These are phyloP conservation scores for Paratinospora sagittata DNA, from an alignment of 164 flowering plant species.

Conservation along the genomic window DNA sequence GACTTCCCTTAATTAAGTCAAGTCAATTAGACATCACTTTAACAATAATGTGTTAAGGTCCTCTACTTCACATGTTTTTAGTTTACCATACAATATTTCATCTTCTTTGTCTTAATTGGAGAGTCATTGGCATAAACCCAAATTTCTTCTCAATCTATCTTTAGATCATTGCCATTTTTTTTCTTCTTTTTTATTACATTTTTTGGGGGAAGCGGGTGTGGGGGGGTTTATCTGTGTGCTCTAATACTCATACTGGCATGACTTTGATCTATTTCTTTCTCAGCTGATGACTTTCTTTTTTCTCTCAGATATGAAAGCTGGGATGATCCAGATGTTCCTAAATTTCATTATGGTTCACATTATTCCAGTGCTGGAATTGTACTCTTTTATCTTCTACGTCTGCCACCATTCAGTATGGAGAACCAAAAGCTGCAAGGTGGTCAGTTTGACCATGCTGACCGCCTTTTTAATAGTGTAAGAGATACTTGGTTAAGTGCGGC, in stretches of 20 bases:
- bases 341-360: slow-evolving; percentile 98
- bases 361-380: slow-evolving; percentile 99
- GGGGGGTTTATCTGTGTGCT: background rate
- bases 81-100: background rate
- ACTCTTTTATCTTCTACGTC: slow-evolving; percentile 87
- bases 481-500: slow-evolving; percentile 98
- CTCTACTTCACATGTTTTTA: background rate
- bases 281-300: background rate
- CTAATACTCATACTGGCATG: background rate
- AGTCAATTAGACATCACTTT: background rate
- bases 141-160: background rate
- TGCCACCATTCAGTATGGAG: slow-evolving; percentile 93
- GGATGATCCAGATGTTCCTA: slow-evolving; percentile 99
- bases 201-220: background rate
- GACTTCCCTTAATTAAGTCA: background rate
- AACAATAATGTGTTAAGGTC: background rate
- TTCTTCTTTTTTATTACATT: background rate
- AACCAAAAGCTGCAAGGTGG: slow-evolving; percentile 99
- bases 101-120: background rate
- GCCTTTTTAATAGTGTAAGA: slow-evolving; percentile 85
- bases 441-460: slow-evolving; percentile 99
- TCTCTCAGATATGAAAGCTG: slow-evolving; percentile 87
- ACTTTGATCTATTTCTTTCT: background rate
- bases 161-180: background rate
- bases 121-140: background rate